A percentile compares a stretch with the other conserved stretches of the same genome.
Evolutionary conservation across 139 green algal species (phyloP).

Genomic region (Nannochloris sp.): DNA sequence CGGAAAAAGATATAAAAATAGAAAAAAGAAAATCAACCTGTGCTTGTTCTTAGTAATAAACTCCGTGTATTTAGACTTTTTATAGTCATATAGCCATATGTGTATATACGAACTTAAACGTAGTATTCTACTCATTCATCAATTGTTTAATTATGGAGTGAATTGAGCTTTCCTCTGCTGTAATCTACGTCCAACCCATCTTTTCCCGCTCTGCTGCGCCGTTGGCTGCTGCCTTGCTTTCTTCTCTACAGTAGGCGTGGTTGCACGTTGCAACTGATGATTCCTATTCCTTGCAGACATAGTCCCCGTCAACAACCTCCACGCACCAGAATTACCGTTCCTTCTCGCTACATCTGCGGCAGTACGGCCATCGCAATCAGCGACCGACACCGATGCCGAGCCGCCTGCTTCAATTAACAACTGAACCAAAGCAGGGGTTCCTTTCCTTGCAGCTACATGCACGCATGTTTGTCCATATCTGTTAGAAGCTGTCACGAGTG

Average conservation of each 20-base stretch:
- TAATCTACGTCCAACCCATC: constrained; percentile 17
- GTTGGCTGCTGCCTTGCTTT: background rate
- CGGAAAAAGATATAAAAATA: constrained; percentile 1
- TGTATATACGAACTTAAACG: too few relatives aligned
- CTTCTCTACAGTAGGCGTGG: constrained; percentile 2
- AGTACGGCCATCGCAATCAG: constrained; percentile 9
- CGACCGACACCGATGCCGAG: background rate
- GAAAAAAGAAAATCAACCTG: background rate
- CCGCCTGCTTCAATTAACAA: constrained; percentile 40
- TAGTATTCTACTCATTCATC: too few relatives aligned
- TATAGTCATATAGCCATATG: too few relatives aligned
- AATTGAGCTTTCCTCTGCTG: too few relatives aligned
- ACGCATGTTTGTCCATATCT: constrained; percentile 59
- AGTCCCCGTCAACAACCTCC: background rate
- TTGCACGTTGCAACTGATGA: background rate
- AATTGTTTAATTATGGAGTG: too few relatives aligned
- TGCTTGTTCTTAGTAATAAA: too few relatives aligned
- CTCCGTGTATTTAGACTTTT: too few relatives aligned
- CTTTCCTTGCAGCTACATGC: constrained; percentile 74
- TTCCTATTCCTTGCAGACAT: background rate
- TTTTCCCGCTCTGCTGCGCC: background rate
- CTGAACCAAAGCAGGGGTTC: constrained; percentile 33
- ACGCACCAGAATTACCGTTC: constrained; percentile 12
- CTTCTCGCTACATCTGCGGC: constrained; percentile 16
- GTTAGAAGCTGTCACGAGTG: background rate